Conservation (phyloP, 441 rosid species). For the Brassica balearica region DNA sequence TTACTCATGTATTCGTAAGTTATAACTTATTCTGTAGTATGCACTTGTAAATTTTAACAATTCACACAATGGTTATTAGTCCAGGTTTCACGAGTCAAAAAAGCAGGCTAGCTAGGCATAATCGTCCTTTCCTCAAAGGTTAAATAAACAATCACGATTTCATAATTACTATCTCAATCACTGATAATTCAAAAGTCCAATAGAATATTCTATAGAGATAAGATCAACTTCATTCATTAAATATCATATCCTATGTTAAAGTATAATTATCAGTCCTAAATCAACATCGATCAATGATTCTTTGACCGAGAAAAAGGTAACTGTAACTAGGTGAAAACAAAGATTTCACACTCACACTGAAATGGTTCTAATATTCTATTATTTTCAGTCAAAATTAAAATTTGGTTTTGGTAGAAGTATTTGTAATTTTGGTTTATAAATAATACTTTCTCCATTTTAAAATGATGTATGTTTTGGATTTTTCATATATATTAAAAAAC, state of each 20-base stretch:
- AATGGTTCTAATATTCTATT: neutral
- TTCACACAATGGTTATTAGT: conserved; percentile 20
- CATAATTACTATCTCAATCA: conserved; percentile 41
- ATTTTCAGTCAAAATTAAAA: neutral
- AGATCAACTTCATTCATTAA: conserved; percentile 34
- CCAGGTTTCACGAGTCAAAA: conserved; percentile 24
- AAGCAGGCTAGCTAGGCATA: conserved; percentile 20
- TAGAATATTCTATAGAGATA: conserved; percentile 41
- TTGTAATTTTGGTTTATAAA: neutral
- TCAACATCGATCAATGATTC: conserved; percentile 38
- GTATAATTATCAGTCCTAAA: conserved; percentile 30
- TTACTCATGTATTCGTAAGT: conserved; percentile 1
- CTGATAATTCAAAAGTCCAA: conserved; percentile 36
- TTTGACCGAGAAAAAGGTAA: conserved; percentile 24
- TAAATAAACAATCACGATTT: conserved; percentile 39
- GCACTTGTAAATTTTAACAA: conserved; percentile 6
- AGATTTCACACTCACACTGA: conserved; percentile 32
- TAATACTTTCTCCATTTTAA: neutral
- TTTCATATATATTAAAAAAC: no score
- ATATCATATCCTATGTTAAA: conserved; percentile 34
- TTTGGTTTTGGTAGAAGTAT: neutral
- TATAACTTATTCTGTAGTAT: neutral
- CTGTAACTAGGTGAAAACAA: conserved; percentile 18
- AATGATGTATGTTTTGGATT: no score
- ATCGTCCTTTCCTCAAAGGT: conserved; percentile 21